Evolutionary conservation across 2,329 filamentous ascomycete genomes (phyloP), one percentile per base, ranked within the genome.

Genomic region (Sporothrix pseudoabietina): DNA sequence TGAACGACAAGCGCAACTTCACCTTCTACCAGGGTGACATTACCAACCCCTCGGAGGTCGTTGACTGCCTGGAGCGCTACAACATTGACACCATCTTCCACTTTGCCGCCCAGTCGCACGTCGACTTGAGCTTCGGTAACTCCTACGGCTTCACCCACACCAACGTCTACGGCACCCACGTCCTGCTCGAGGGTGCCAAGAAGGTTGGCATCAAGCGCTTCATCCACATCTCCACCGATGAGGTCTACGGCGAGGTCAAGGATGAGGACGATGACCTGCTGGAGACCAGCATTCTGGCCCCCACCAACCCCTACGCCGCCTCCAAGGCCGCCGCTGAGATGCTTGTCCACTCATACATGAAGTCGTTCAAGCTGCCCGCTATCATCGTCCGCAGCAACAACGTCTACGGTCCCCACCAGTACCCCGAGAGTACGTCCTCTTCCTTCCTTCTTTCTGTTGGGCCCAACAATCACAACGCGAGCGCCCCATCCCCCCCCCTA

Each of bases 351-450:
- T 93, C 92, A n/a, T 96, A 94, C 80, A 87, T 91, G 79, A 94
- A 92, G 83, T 93, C 90, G 81, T 94, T 94, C 85, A 91, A 92
- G 80, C 85, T 96, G 14, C 92, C 92, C 0, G 88, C 90, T 70
- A 93, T 95, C 76, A 92, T 94, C 77, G 91, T 94, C 39, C 87
- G 92, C 69, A 91, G 91, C 80, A 95, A 95, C 83, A 95, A 96
- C 78, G 92, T 95, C 41, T 96, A 94, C 78, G 93, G 93, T 0
- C 93, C 93, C 30, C 92, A 94, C 79, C 92, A 95, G 80, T 94
- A 91, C 80, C 92, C 92, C 0, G 92, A 94, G 83, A 94, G 92
- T 94, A 82, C 81, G 39, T 71, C 41, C 59, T 52, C 41, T 26
- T 12, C n/a, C 19, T 19, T 44, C 35, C 22, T 41, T 8, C 49